These are phyloP conservation scores for Diaporthe amygdali DNA, from an alignment of 2,329 filamentous ascomycete species.

Conservation along the genomic window DNA sequence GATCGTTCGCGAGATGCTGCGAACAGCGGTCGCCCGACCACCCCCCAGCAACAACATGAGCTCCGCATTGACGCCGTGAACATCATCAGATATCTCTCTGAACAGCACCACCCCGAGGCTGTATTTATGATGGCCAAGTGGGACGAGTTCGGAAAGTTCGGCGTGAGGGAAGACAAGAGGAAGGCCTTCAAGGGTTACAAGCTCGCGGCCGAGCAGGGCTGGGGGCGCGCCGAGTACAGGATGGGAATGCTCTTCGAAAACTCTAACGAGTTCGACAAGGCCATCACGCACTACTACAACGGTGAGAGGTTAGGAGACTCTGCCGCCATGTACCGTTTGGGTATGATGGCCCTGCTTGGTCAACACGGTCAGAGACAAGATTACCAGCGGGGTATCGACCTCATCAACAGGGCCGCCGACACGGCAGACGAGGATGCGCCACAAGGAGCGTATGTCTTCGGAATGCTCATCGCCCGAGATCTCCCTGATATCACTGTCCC, in stretches of 20 bases:
- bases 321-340: conserved; percentile 82
- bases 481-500: conserved; percentile 90
- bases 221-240: conserved; percentile 88
- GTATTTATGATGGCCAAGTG: conserved; percentile 95
- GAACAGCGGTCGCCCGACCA: conserved; percentile 64
- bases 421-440: conserved; percentile 95
- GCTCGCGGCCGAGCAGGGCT: conserved; percentile 83
- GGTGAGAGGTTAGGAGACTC: conserved; percentile 85
- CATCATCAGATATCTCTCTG: conserved; percentile 87
- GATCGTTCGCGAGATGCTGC: conserved; percentile 69
- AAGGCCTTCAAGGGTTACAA: conserved; percentile 90
- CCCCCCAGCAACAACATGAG: conserved; percentile 88
- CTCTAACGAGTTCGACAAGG: conserved; percentile 89
- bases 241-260: conserved; percentile 99
- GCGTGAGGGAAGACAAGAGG: conserved; percentile 87
- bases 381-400: conserved; percentile 75
- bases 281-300: conserved; percentile 86
- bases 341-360: conserved; percentile 96
- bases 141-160: conserved; percentile 98
- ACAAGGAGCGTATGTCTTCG: conserved; percentile 93
- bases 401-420: conserved; percentile 83
- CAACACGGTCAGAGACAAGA: conserved; percentile 92
- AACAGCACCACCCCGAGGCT: conserved; percentile 91
- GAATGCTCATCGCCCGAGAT: conserved; percentile 90
- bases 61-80: conserved; percentile 87